A percentile compares a stretch with the other conserved stretches of the same genome.
phyloP scores from a whole-genome alignment of 2,329 filamentous ascomycete species.

The Aspergillus floridensis region DNA sequence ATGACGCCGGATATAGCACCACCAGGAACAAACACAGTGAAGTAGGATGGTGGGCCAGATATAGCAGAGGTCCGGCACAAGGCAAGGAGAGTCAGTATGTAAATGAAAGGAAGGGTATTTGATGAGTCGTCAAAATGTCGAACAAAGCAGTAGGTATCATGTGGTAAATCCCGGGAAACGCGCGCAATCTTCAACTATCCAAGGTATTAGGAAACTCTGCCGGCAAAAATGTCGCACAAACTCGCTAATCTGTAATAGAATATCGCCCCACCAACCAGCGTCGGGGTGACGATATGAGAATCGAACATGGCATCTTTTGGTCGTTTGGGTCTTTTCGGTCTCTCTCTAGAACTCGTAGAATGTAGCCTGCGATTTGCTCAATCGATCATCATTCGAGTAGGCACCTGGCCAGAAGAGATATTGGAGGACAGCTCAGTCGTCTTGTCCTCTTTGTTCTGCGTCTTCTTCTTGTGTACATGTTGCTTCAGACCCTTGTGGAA shows the following conservation, averaged over 20 bases:
- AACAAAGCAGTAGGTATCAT: constrained; percentile 31
- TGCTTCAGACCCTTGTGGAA: constrained; percentile 87
- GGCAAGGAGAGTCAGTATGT: not conserved
- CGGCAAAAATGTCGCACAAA: constrained; percentile 8
- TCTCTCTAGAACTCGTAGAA: constrained; percentile 12
- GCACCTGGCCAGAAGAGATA: constrained; percentile 32
- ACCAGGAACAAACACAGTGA: constrained; percentile 11
- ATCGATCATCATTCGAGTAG: constrained; percentile 48
- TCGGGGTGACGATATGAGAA: not conserved
- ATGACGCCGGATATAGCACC: constrained; percentile 18
- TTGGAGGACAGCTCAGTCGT: constrained; percentile 44
- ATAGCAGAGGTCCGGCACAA: constrained; percentile 3
- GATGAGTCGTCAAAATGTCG: constrained; percentile 19
- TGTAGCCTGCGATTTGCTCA: constrained; percentile 19
- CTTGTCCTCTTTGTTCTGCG: constrained; percentile 49
- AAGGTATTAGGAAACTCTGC: constrained; percentile 4
- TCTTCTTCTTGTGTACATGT: constrained; percentile 66
- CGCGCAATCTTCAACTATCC: constrained; percentile 16
- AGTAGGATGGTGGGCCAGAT: not conserved
- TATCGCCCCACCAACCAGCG: constrained; percentile 7
- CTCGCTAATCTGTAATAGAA: constrained; percentile 14
- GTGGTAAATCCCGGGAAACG: constrained; percentile 25
- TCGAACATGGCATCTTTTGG: not conserved
- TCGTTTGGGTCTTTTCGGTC: not conserved
- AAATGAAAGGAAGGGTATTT: constrained; percentile 13